phyloP scores from a whole-genome alignment of 1,284 basidiomycete genomes.

The Heterobasidion occidentale region DNA sequence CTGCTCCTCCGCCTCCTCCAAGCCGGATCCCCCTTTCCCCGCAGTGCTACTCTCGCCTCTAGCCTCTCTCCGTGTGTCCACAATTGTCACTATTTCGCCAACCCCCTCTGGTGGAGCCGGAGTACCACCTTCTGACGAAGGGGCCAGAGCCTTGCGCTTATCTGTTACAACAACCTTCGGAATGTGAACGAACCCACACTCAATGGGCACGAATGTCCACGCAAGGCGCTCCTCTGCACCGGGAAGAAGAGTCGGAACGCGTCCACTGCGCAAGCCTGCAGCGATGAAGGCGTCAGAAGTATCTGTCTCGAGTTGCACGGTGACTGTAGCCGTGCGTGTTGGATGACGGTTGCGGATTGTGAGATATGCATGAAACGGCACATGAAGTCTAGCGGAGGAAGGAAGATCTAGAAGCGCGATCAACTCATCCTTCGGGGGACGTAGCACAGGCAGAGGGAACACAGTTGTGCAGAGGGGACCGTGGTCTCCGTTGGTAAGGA shows the following conservation, averaged over 20 bases:
- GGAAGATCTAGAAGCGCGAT: constrained; percentile 60
- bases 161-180: constrained; percentile 55
- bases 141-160: constrained; percentile 27
- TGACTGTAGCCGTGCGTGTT: constrained; percentile 54
- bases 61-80: constrained; percentile 41
- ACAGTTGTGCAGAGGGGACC: constrained; percentile 39
- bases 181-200: constrained; percentile 56
- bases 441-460: constrained; percentile 49
- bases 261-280: constrained; percentile 57
- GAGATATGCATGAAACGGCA: constrained; percentile 45
- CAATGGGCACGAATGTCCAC: constrained; percentile 65
- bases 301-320: constrained; percentile 63
- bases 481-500: constrained; percentile 31
- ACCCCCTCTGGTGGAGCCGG: constrained; percentile 21
- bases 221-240: constrained; percentile 53
- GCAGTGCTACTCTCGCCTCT: neutral
- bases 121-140: neutral
- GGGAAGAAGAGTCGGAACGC: constrained; percentile 61
- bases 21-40: neutral
- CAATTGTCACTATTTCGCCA: constrained; percentile 41
- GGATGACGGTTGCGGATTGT: constrained; percentile 60
- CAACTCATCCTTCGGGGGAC: constrained; percentile 48
- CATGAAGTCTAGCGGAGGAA: constrained; percentile 52
- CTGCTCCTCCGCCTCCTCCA: neutral
- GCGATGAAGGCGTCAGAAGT: constrained; percentile 57